A percentile compares a stretch with the other conserved stretches of the same genome.
phyloP scores from a whole-genome alignment of 257 asterid genomes.

The Jasminum sambac region DNA sequence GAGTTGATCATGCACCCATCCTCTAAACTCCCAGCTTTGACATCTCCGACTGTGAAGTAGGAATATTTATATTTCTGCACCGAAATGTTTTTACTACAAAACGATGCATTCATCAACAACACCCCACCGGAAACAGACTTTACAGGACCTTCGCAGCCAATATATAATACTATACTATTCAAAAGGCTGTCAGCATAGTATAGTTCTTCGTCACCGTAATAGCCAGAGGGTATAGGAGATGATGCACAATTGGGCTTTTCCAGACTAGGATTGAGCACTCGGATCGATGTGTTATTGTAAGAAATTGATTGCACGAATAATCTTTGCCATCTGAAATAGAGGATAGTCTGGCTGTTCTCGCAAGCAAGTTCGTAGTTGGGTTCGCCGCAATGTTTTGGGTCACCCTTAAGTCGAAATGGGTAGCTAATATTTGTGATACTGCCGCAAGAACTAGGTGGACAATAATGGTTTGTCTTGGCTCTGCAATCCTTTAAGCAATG shows the following conservation, averaged over 20 bases:
- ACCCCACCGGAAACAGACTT: too few relatives aligned
- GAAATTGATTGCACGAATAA: constrained; percentile 3
- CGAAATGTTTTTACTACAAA: too few relatives aligned
- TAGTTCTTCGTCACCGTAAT: too few relatives aligned
- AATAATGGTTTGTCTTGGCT: neutral
- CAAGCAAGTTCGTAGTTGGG: neutral
- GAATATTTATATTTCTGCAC: too few relatives aligned
- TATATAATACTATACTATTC: neutral
- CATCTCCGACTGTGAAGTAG: too few relatives aligned
- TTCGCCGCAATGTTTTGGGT: constrained; percentile 8
- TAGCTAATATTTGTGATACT: constrained; percentile 14
- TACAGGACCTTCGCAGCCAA: too few relatives aligned
- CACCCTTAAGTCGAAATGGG: constrained; percentile 17
- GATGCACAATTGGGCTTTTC: neutral
- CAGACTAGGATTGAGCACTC: neutral
- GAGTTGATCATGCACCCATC: too few relatives aligned
- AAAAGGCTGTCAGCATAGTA: too few relatives aligned
- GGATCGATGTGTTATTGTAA: neutral
- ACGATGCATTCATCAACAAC: neutral
- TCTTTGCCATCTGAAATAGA: neutral
- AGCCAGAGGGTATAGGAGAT: too few relatives aligned
- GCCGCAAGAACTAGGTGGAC: constrained; percentile 10
- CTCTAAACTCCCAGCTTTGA: too few relatives aligned
- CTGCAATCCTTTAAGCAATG: neutral
- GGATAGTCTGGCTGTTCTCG: neutral